A percentile compares a stretch with the other conserved stretches of the same genome.
Conservation (phyloP, 176 grass and related monocot species). For the Otatea glauca region DNA sequence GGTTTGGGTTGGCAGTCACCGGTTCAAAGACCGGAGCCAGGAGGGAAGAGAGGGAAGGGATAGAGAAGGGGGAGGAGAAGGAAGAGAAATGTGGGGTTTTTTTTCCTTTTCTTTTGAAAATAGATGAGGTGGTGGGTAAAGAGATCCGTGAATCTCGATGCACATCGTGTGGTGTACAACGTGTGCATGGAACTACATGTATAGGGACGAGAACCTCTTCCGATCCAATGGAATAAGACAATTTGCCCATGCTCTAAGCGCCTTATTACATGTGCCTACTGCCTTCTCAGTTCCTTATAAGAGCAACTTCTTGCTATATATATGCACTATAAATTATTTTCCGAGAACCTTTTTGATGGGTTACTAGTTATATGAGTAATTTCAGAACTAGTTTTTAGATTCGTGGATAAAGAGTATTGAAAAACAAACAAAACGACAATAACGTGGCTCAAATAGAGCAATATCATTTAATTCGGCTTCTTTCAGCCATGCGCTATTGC, state of each 20-base stretch:
- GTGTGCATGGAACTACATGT: no score
- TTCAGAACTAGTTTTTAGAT: neutral
- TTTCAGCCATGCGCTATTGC: constrained; percentile 7
- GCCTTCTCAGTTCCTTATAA: neutral
- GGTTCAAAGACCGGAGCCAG: no score
- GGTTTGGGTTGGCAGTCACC: no score
- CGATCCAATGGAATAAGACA: neutral
- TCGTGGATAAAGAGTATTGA: neutral
- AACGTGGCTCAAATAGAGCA: neutral
- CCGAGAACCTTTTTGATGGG: neutral
- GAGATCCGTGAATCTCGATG: no score
- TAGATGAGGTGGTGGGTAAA: no score
- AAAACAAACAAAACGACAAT: neutral
- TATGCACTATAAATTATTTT: neutral
- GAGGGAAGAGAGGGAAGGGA: no score
- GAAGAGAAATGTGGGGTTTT: no score
- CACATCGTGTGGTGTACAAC: no score
- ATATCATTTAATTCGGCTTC: neutral
- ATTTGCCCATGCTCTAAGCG: neutral
- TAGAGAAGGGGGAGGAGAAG: no score
- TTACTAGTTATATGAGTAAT: neutral
- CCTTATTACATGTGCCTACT: no score
- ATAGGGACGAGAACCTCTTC: no score
- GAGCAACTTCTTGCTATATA: neutral
- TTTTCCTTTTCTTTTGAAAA: no score